phyloP scores from a whole-genome alignment of 1,284 basidiomycete species.

The Amylostereum areolatum region DNA sequence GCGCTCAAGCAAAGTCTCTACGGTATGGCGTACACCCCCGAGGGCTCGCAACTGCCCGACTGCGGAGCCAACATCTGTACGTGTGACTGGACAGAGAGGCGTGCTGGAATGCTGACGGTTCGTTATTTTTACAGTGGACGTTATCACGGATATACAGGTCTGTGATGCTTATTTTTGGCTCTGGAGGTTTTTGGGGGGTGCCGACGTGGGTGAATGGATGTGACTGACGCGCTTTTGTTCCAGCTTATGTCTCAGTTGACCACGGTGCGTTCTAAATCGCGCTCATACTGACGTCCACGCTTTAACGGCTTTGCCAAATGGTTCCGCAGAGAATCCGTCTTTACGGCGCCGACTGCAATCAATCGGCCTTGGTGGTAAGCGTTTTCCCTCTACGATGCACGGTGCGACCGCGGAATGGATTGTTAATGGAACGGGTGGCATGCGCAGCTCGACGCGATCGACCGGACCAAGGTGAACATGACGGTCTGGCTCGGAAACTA shows the following conservation, averaged over 20 bases:
- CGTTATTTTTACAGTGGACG: slow-evolving; percentile 20
- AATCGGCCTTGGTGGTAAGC: slow-evolving; percentile 44
- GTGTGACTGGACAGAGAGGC: slow-evolving; percentile 11
- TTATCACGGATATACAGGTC: slow-evolving; percentile 50
- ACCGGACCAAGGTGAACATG: slow-evolving; percentile 86
- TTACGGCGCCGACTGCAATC: slow-evolving; percentile 57
- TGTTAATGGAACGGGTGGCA: background rate
- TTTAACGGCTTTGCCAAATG: background rate
- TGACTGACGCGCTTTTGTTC: slow-evolving; percentile 2
- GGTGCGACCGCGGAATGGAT: too few species aligned
- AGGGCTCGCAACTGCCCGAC: slow-evolving; percentile 42
- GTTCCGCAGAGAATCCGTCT: slow-evolving; percentile 39
- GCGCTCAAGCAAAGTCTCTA: slow-evolving; percentile 61
- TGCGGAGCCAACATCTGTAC: slow-evolving; percentile 44
- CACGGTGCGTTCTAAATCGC: slow-evolving; percentile 18
- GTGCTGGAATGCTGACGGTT: too few species aligned
- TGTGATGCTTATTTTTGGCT: slow-evolving; percentile 1
- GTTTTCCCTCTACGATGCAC: slow-evolving; percentile 6
- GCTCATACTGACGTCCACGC: background rate
- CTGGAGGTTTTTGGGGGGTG: background rate
- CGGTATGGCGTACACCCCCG: slow-evolving; percentile 72
- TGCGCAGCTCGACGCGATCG: slow-evolving; percentile 68
- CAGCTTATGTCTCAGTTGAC: slow-evolving; percentile 57
- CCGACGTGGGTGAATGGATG: too few species aligned
- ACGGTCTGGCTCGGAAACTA: slow-evolving; percentile 84